Evolutionary conservation across 768 basidiomycete genomes (phyloP), one percentile per base, ranked within the genome.

Genomic region (Obba rivulosa): DNA sequence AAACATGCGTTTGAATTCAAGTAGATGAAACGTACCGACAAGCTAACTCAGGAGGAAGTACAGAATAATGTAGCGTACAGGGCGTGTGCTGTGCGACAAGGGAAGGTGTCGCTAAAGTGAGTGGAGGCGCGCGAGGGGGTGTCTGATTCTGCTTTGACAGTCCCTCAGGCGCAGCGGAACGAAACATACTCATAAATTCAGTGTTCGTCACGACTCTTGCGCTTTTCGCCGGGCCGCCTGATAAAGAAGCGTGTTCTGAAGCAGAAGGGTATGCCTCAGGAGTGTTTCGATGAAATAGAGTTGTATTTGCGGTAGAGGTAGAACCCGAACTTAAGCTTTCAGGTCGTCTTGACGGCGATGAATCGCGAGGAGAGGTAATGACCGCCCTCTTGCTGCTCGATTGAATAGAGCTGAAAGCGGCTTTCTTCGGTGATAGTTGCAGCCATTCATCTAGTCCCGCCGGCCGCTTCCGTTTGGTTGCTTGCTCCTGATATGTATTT

Each of bases 31-130:
- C 62, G 20, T 20, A 63, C 62, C 60, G 38, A 39, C 78, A 88
- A 0, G 90, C 89, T 16, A 92, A 76, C 41, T 88, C 83, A 2
- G 80, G 75, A 8, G 90, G 86, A 9, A 92, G 75, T 18, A 86
- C 60, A 11, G 81, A 79, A 16, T 69, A 64, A 62, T 91, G 87
- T 37, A 89, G 60, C 1, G 89, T 90, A 51, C 86, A 89, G 0
- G 90, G 85, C 0, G 79, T 85, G 60, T 91, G 77, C 54, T 79
- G 60, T 22, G 82, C 73, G 2, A 92, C 79, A 66, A 87, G 69
- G 16, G 71, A 64, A 16, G 88, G 80, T 40, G 71, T 83, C 5
- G 75, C 68, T 2, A 92, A 76, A 2, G 70, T 76, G 23, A 91
- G 63, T 5, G 87, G 87, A n/a, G 62, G 76, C 69, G 64, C 64